phyloP scores from a whole-genome alignment of 495 filamentous ascomycete genomes.

The Podospora comata region DNA sequence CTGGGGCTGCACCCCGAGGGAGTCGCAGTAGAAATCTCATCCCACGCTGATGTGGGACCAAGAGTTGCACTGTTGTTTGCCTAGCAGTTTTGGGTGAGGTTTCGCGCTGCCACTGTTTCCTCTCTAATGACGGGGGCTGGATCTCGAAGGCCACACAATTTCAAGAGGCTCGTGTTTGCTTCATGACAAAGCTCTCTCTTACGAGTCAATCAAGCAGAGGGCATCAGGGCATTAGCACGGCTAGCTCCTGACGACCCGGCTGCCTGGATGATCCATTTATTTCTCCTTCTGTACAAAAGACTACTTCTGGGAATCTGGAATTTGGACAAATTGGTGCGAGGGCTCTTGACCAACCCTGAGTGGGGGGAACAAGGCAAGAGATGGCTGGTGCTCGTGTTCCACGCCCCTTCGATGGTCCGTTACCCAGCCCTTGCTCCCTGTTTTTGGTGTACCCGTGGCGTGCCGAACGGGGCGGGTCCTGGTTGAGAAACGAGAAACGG shows the following conservation, averaged over 20 bases:
- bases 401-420: slow-evolving; percentile 10
- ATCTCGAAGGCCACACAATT: not conserved
- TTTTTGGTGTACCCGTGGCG: slow-evolving; percentile 14
- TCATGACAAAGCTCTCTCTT: not conserved
- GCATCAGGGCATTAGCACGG: not conserved
- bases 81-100: not conserved
- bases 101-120: not conserved
- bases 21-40: not conserved
- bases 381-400: slow-evolving; percentile 8
- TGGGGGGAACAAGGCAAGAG: not conserved
- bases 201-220: not conserved
- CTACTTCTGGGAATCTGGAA: not conserved
- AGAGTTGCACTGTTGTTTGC: not conserved
- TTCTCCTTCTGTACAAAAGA: not conserved
- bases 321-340: not conserved
- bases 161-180: not conserved
- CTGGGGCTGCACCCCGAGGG: not conserved
- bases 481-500: not conserved
- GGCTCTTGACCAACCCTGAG: not conserved
- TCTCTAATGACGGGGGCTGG: not conserved
- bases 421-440: slow-evolving; percentile 14
- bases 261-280: not conserved
- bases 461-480: slow-evolving; percentile 2
- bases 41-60: not conserved
- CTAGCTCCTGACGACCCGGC: not conserved